Base-by-base conservation (phyloP, 805 yeast genomes). In the Komagataella pseudopastoris region DNA sequence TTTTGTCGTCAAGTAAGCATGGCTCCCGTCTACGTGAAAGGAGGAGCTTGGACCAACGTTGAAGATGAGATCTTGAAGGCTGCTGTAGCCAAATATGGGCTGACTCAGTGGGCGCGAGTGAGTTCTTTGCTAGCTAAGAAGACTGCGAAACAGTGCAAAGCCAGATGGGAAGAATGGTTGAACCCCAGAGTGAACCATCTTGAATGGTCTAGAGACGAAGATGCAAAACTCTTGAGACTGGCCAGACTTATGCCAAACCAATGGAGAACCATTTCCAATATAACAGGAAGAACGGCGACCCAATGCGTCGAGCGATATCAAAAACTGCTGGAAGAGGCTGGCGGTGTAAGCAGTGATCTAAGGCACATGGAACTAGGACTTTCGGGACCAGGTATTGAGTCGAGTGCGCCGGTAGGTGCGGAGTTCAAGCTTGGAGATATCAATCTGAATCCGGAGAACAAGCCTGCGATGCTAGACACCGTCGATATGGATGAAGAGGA, bases 41-140 rank as follows among this genome's bases (percentile, higher is more conserved):
- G 95, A 24, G 96, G 95, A 48, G 82, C 78, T 4, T 90, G 98
- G 98, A 81, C 95, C 6, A 83, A 87, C 60, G 77, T 77, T 2
- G 85, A 76, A 56, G 99, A 93, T 65, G 91, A 88, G 64, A 84
- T 93, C 47, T 70, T 91, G 46, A 82, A 83, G 56, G 96, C 96
- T 0, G 96, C 96, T 1, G 86, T 93, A 2, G 77, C 93, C 45
- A 93, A 91, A 62, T 91, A 91, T 64, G 99, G 99, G 0, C 71
- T 89, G 17, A 89, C 87, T 58, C 96, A 93, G 60, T 91, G 99
- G 99, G 76, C 93, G 12, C 77, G 96, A 50, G 91, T 91, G 4
- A 85, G 96, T 0, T 88, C 97, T 0, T 71, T 91, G 47, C 68
- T 91, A 43, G 83, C 88, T 5, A 80, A 85, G 62, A 91, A 91